Percentiles rank a stretch among this genome's conserved stretches.
Conservation (phyloP, 2,329 filamentous ascomycete species). For the Aureobasidium sp. region DNA sequence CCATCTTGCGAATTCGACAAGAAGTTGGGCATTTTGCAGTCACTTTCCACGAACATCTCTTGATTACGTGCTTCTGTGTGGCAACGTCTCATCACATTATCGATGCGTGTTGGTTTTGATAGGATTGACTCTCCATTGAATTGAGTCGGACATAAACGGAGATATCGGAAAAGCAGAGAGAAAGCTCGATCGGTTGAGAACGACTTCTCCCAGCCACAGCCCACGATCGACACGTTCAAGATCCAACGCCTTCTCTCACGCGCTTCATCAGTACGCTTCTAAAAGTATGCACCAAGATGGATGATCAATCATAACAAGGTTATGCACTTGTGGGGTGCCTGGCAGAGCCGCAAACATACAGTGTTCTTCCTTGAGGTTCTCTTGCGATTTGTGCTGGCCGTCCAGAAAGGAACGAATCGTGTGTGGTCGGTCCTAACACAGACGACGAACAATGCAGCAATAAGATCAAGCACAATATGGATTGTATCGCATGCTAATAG, state of each 20-base stretch:
- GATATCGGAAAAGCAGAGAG: not conserved
- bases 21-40: not conserved
- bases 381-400: too few species aligned
- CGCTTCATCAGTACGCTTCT: not conserved
- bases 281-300: not conserved
- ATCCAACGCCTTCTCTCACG: not conserved
- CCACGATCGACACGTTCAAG: not conserved
- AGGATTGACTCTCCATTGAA: not conserved
- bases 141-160: not conserved
- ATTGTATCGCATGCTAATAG: too few species aligned
- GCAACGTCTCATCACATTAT: not conserved
- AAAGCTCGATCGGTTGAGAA: not conserved
- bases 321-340: not conserved
- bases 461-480: too few species aligned
- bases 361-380: too few species aligned
- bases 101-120: not conserved
- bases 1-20: slow-evolving; percentile 3
- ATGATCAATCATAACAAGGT: slow-evolving; percentile 1
- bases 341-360: slow-evolving; percentile 2
- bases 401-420: too few species aligned
- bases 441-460: too few species aligned
- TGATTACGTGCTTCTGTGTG: not conserved
- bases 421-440: too few species aligned
- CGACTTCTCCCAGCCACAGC: not conserved
- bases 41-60: not conserved